Conservation (phyloP, 2,329 filamentous ascomycete genomes). For the Lasiodiplodia sp. region DNA sequence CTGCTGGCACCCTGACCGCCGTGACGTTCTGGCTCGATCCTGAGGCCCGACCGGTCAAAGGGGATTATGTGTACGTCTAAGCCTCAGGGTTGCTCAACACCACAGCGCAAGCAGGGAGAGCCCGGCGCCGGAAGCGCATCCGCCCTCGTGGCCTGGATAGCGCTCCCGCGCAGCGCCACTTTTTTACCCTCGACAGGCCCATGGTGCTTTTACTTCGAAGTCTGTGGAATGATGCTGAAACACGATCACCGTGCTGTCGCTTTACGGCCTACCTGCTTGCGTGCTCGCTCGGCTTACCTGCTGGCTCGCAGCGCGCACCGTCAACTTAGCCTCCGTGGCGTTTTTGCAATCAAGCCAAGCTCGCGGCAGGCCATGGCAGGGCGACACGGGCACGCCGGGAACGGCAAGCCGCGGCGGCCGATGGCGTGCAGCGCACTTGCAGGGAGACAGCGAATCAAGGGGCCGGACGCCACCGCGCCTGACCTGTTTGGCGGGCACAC, state of each 20-base stretch:
- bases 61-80: constrained; percentile 6
- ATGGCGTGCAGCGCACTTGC: constrained; percentile 18
- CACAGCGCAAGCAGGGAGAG: neutral
- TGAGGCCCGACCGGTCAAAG: neutral
- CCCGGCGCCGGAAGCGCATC: constrained; percentile 13
- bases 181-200: neutral
- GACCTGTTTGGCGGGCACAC: neutral
- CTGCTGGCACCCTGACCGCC: neutral
- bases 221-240: constrained; percentile 3
- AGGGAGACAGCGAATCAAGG: constrained; percentile 18
- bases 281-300: constrained; percentile 22
- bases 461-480: neutral
- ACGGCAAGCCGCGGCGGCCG: constrained; percentile 14
- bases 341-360: neutral
- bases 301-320: constrained; percentile 6
- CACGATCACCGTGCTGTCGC: neutral
- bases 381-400: neutral
- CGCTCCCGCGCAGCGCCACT: constrained; percentile 22
- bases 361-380: neutral
- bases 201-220: neutral
- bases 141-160: constrained; percentile 7
- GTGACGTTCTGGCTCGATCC: neutral
- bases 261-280: neutral
- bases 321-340: constrained; percentile 11
- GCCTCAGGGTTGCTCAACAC: constrained; percentile 13